A percentile compares a stretch with the other conserved stretches of the same genome.
Evolutionary conservation across 2,329 filamentous ascomycete species (phyloP).

Genomic region (Metarhizium robertsii): DNA sequence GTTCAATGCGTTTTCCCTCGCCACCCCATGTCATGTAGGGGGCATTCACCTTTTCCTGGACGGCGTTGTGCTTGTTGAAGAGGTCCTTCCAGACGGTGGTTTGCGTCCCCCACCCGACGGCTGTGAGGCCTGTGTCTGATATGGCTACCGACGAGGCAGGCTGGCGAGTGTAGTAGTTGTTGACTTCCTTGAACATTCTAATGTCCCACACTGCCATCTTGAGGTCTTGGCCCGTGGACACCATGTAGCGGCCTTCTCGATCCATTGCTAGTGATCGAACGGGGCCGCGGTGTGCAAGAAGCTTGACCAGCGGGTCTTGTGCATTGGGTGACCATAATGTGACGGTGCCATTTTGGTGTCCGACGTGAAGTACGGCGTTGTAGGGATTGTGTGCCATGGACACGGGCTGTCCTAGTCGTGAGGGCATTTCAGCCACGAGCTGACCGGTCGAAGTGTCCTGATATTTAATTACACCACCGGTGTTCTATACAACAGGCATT

Average conservation of each 20-base stretch:
- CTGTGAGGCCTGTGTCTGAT: slow-evolving; percentile 79
- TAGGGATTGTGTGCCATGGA: slow-evolving; percentile 81
- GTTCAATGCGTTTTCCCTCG: slow-evolving; percentile 71
- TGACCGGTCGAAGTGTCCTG: slow-evolving; percentile 92
- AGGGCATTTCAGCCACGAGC: slow-evolving; percentile 76
- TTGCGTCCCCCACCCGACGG: slow-evolving; percentile 84
- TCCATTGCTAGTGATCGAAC: slow-evolving; percentile 81
- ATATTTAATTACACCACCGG: slow-evolving; percentile 80
- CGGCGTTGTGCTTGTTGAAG: slow-evolving; percentile 61
- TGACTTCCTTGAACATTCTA: slow-evolving; percentile 85
- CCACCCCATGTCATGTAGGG: slow-evolving; percentile 94
- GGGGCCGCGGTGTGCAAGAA: slow-evolving; percentile 81
- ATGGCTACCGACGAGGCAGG: slow-evolving; percentile 80
- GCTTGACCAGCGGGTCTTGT: slow-evolving; percentile 76
- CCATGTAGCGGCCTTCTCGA: slow-evolving; percentile 89
- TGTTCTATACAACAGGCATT: slow-evolving; percentile 39
- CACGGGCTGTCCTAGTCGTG: slow-evolving; percentile 73
- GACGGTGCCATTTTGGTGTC: slow-evolving; percentile 91
- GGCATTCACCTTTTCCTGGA: slow-evolving; percentile 71
- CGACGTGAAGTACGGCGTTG: slow-evolving; percentile 86
- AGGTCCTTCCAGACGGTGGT: slow-evolving; percentile 86
- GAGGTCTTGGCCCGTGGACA: slow-evolving; percentile 79
- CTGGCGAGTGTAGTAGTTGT: slow-evolving; percentile 75
- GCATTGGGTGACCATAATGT: slow-evolving; percentile 94
- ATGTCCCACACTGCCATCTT: slow-evolving; percentile 97